A percentile compares a stretch with the other conserved stretches of the same genome.
phyloP scores from a whole-genome alignment of 2,329 filamentous ascomycete genomes.

The Colletotrichum tropicale region DNA sequence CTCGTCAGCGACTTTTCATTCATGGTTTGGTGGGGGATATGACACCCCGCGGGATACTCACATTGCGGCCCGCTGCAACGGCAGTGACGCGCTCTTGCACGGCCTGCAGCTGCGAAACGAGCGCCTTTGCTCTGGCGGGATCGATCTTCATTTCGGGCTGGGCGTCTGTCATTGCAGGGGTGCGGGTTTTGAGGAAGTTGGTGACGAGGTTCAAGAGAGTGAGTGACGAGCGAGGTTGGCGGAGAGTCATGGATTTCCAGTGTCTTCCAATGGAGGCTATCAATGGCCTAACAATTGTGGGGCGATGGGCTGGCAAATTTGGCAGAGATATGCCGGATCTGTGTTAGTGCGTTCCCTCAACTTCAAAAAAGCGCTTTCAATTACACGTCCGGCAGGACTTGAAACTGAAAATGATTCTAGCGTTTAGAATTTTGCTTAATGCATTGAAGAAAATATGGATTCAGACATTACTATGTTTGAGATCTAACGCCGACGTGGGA shows the following conservation, averaged over 20 bases:
- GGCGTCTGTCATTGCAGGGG: conserved; percentile 18
- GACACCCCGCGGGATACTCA: conserved; percentile 37
- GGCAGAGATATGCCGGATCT: not conserved
- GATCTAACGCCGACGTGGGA: not conserved
- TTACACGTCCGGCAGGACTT: not conserved
- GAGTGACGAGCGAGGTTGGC: conserved; percentile 58
- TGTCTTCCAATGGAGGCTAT: not conserved
- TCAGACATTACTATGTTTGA: not conserved
- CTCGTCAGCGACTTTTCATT: not conserved
- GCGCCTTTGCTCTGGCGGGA: conserved; percentile 63
- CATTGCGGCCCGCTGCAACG: conserved; percentile 57
- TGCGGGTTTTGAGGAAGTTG: not conserved
- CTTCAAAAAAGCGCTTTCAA: not conserved
- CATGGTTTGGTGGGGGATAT: not conserved
- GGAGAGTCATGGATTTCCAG: not conserved
- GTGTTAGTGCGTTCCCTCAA: not conserved
- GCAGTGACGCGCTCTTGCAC: conserved; percentile 64
- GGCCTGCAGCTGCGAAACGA: conserved; percentile 65
- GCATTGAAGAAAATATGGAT: not conserved
- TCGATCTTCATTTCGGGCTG: conserved; percentile 63
- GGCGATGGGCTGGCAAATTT: not conserved
- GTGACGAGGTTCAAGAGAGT: conserved; percentile 54
- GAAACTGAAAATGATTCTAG: not conserved
- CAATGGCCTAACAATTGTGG: not conserved
- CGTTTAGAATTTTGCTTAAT: not conserved